Percentiles rank a stretch among this genome's conserved stretches.
Evolutionary conservation across 352 stramenopile species (phyloP).

Genomic region (Pythium plurisporium): DNA sequence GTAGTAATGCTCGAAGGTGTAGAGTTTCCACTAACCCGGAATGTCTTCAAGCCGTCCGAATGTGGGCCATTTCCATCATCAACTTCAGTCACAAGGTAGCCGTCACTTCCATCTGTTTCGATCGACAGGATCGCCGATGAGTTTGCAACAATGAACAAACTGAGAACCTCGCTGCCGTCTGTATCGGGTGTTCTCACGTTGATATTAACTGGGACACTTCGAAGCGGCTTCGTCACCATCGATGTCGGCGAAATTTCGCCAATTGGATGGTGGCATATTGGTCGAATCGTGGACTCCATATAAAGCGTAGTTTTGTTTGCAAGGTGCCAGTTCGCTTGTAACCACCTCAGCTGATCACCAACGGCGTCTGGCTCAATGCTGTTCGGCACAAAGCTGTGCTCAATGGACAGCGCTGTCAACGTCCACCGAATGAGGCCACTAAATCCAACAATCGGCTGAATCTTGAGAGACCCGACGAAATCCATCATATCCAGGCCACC

Average conservation of each 20-base stretch:
- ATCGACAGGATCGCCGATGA: slow-evolving; percentile 6
- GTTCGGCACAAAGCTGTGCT: not conserved
- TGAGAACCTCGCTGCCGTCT: slow-evolving; percentile 12
- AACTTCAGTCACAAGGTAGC: not conserved
- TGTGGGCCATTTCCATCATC: not conserved
- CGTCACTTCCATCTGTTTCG: not conserved
- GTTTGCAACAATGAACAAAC: slow-evolving; percentile 4
- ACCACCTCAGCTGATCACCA: not conserved
- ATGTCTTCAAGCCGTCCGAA: not conserved
- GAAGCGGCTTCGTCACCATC: slow-evolving; percentile 14
- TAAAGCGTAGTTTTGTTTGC: not conserved
- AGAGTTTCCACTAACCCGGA: not conserved
- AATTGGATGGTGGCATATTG: slow-evolving; percentile 9
- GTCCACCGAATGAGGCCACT: slow-evolving; percentile 4
- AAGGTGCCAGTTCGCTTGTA: slow-evolving; percentile 1
- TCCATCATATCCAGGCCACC: not conserved
- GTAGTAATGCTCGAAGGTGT: not conserved
- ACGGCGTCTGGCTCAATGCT: not conserved
- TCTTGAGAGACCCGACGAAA: slow-evolving; percentile 2
- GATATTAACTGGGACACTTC: slow-evolving; percentile 3
- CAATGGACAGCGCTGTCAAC: not conserved
- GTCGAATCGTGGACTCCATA: not conserved
- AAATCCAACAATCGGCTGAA: slow-evolving; percentile 9
- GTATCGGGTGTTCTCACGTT: slow-evolving; percentile 5
- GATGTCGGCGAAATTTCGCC: slow-evolving; percentile 4